Evolutionary conservation across 1,139 yeast species (phyloP).

Genomic region (Taphrina communis): DNA sequence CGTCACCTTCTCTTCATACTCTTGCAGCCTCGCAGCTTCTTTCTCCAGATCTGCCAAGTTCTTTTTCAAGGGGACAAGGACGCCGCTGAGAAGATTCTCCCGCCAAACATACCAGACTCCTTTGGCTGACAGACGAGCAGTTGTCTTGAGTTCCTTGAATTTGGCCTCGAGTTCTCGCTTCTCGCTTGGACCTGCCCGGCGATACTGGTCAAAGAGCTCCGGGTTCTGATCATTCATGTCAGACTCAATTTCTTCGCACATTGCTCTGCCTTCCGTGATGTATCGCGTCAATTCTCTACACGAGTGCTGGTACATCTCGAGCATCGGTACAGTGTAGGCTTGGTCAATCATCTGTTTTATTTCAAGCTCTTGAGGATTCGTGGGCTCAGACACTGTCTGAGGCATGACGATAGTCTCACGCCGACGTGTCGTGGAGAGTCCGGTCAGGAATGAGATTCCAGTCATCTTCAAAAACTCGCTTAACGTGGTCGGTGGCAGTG

Average conservation of each 20-base stretch:
- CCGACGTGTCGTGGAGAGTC: slow-evolving; percentile 49
- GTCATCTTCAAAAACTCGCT: slow-evolving; percentile 50
- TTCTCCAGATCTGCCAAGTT: slow-evolving; percentile 47
- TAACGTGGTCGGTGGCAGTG: slow-evolving; percentile 46
- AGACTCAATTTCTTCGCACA: slow-evolving; percentile 57
- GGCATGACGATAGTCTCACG: slow-evolving; percentile 49
- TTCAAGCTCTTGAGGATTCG: slow-evolving; percentile 45
- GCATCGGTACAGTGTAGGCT: slow-evolving; percentile 49
- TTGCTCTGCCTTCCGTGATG: slow-evolving; percentile 58
- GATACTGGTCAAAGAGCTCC: slow-evolving; percentile 58
- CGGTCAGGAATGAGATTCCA: slow-evolving; percentile 51
- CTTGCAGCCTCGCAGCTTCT: slow-evolving; percentile 43
- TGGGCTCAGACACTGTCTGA: slow-evolving; percentile 41
- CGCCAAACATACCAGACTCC: slow-evolving; percentile 68
- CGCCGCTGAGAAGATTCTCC: slow-evolving; percentile 57
- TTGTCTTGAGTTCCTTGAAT: slow-evolving; percentile 59
- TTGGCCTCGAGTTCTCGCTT: slow-evolving; percentile 57
- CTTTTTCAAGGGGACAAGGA: slow-evolving; percentile 54
- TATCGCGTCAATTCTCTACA: slow-evolving; percentile 61
- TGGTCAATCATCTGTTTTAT: slow-evolving; percentile 48
- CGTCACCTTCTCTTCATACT: slow-evolving; percentile 49
- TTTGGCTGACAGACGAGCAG: slow-evolving; percentile 59
- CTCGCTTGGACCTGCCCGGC: slow-evolving; percentile 54
- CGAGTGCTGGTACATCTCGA: slow-evolving; percentile 53
- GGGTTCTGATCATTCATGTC: slow-evolving; percentile 60